These are phyloP conservation scores for Jatropha multifida DNA, from an alignment of 441 rosid genomes.

Conservation along the genomic window DNA sequence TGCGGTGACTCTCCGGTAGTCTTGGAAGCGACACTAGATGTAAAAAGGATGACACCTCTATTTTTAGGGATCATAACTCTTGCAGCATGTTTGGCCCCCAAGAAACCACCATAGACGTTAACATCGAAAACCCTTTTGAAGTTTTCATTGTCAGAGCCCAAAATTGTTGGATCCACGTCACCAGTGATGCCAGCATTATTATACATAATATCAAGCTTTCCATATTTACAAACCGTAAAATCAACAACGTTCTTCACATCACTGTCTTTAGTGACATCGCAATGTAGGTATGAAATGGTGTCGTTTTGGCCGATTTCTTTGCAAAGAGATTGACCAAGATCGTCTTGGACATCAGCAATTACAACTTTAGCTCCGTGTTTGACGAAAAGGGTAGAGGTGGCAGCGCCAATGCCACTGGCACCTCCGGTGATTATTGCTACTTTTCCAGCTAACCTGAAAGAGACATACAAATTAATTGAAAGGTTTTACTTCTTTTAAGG, in stretches of 20 bases:
- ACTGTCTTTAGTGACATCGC: slow-evolving; percentile 31
- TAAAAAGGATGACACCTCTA: slow-evolving; percentile 42
- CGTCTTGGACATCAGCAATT: slow-evolving; percentile 44
- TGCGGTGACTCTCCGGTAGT: slow-evolving; percentile 23
- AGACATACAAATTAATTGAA: not conserved
- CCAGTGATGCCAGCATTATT: slow-evolving; percentile 44
- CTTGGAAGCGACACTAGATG: slow-evolving; percentile 32
- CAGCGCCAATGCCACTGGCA: slow-evolving; percentile 42
- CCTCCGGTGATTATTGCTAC: slow-evolving; percentile 56
- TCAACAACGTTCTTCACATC: slow-evolving; percentile 32
- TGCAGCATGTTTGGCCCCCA: slow-evolving; percentile 49
- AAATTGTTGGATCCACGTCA: not conserved
- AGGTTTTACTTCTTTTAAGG: too few relatives aligned
- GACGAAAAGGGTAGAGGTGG: slow-evolving; percentile 34
- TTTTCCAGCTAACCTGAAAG: slow-evolving; percentile 41
- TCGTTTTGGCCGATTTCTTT: slow-evolving; percentile 12
- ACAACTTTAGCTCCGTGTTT: slow-evolving; percentile 47
- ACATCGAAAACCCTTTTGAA: slow-evolving; percentile 41
- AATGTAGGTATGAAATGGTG: slow-evolving; percentile 27
- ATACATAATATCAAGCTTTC: slow-evolving; percentile 50
- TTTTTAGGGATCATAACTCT: slow-evolving; percentile 48
- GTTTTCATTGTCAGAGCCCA: slow-evolving; percentile 20
- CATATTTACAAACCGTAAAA: slow-evolving; percentile 27
- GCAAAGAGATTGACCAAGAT: slow-evolving; percentile 34
- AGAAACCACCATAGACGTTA: slow-evolving; percentile 35